These are phyloP conservation scores for Auriscalpium microsporum DNA, from an alignment of 768 basidiomycete genomes.

Conservation along the genomic window DNA sequence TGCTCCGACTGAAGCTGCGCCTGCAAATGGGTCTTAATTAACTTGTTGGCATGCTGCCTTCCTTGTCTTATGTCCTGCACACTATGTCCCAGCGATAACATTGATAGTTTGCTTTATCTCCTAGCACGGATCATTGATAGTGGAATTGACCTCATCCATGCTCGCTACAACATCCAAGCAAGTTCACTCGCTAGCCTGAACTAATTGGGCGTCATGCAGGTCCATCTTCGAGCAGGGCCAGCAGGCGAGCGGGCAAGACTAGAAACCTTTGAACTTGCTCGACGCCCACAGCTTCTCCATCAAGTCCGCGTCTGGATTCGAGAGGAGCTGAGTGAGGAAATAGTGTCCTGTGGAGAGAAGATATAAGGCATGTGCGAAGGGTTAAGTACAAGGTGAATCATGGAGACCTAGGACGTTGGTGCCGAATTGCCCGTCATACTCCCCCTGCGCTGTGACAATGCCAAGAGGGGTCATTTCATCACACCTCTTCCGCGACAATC, in stretches of 20 bases:
- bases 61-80: no score
- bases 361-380: neutral
- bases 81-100: no score
- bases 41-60: no score
- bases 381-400: neutral
- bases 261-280: slow-evolving; percentile 18
- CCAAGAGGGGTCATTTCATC: slow-evolving; percentile 24
- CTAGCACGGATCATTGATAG: no score
- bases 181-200: no score
- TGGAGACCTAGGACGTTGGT: slow-evolving; percentile 22
- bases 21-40: no score
- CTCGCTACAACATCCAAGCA: no score
- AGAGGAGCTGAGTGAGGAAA: slow-evolving; percentile 24
- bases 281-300: slow-evolving; percentile 21
- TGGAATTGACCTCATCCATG: no score
- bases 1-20: neutral
- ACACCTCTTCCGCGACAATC: slow-evolving; percentile 20
- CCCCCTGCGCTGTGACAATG: slow-evolving; percentile 23
- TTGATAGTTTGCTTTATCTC: no score
- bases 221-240: no score
- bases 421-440: slow-evolving; percentile 30
- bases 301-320: slow-evolving; percentile 10
- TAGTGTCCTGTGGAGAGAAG: slow-evolving; percentile 22
- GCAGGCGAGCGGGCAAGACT: neutral
- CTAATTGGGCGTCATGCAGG: no score